Conservation (phyloP, 2,329 filamentous ascomycete species). For the Exophiala lecanii-corni region DNA sequence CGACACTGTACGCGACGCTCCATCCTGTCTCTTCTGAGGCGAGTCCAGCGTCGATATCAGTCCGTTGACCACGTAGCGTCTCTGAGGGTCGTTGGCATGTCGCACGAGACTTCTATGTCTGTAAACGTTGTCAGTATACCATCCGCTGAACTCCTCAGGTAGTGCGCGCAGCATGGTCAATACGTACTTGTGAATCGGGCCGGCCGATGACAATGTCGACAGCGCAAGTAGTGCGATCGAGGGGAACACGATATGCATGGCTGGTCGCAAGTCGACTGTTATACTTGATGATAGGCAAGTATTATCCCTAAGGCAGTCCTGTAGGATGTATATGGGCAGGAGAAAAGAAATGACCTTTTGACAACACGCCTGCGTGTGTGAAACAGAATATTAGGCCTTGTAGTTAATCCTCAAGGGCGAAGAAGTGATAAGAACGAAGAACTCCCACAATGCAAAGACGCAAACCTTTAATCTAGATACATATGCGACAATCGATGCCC, state of each 20-base stretch:
- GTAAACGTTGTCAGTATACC: slow-evolving; percentile 6
- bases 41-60: not conserved
- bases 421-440: not conserved
- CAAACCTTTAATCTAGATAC: too few relatives aligned
- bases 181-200: slow-evolving; percentile 22
- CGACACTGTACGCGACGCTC: slow-evolving; percentile 4
- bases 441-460: too few relatives aligned
- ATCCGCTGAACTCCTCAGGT: not conserved
- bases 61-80: slow-evolving; percentile 14
- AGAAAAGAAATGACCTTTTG: not conserved
- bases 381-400: not conserved
- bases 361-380: not conserved
- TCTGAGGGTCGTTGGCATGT: slow-evolving; percentile 8
- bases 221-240: slow-evolving; percentile 9
- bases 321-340: not conserved
- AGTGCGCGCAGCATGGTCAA: not conserved
- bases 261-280: too few relatives aligned
- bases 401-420: not conserved
- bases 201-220: slow-evolving; percentile 18
- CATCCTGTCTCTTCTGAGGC: slow-evolving; percentile 8
- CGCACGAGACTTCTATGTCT: slow-evolving; percentile 19
- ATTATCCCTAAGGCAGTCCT: not conserved
- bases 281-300: not conserved
- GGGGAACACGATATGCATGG: slow-evolving; percentile 11
- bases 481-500: not conserved